Evolutionary conservation across 345 rosid genomes (phyloP).

Genomic region (Lumnitzera racemosa): DNA sequence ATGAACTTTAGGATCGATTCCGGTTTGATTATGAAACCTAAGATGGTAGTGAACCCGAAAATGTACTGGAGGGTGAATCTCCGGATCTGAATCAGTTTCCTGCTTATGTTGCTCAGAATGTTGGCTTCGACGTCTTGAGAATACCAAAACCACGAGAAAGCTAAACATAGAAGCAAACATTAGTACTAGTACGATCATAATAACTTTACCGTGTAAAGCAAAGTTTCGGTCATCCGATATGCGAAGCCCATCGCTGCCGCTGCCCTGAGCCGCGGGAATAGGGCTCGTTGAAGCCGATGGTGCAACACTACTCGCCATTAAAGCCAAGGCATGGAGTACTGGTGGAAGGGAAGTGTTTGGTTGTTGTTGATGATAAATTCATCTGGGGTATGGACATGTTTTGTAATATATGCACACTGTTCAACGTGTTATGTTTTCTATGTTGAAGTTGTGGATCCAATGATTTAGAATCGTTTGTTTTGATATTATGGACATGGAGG

Average conservation of each 20-base stretch:
- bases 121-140: conserved; percentile 2
- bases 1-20: no score
- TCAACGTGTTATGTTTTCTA: no score
- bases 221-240: conserved; percentile 30
- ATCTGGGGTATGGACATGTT: no score
- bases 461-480: no score
- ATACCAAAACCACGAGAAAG: conserved; percentile 14
- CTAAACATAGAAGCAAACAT: conserved; percentile 22
- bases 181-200: conserved; percentile 30
- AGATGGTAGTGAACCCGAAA: no score
- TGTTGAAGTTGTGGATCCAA: no score
- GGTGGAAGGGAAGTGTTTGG: no score
- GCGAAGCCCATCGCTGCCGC: conserved; percentile 12
- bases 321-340: background rate
- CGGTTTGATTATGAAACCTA: no score
- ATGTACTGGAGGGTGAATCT: background rate
- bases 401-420: no score
- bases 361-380: no score
- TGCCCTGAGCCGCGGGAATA: conserved; percentile 1
- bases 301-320: background rate
- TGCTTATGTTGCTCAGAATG: background rate
- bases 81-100: background rate
- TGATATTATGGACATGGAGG: no score
- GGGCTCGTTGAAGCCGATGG: background rate
- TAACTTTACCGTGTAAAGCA: conserved; percentile 45